Evolutionary conservation across 208 protist genomes (phyloP).

Genomic region (Acanthamoeba healyi): DNA sequence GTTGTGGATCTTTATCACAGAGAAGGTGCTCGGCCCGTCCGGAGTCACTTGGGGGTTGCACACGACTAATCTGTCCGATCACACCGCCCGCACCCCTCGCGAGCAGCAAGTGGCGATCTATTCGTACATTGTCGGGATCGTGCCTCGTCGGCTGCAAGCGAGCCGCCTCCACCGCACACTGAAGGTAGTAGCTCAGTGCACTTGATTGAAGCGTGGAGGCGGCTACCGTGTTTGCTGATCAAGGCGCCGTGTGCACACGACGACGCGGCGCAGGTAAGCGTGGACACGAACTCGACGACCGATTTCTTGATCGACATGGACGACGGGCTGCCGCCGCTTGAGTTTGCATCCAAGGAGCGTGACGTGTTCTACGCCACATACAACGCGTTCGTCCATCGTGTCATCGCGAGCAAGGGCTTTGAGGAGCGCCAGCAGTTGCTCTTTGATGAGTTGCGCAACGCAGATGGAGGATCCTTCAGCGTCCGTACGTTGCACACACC

Average conservation of each 20-base stretch:
- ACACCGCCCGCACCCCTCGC: background rate
- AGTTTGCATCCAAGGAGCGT: background rate
- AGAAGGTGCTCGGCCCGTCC: background rate
- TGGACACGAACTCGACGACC: background rate
- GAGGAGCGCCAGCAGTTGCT: background rate
- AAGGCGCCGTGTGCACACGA: background rate
- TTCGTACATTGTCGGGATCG: slow-evolving; percentile 18
- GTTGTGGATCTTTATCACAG: background rate
- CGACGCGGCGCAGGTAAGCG: background rate
- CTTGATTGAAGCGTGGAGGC: background rate
- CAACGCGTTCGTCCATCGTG: background rate
- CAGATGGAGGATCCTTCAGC: background rate
- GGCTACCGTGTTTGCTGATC: too few relatives aligned
- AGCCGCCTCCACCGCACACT: background rate
- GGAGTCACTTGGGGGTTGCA: background rate
- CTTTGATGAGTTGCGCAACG: background rate
- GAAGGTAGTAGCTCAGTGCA: background rate
- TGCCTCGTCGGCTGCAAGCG: background rate
- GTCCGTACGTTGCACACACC: too few relatives aligned
- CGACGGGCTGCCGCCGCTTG: background rate
- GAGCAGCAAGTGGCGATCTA: slow-evolving; percentile 4
- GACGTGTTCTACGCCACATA: slow-evolving; percentile 17
- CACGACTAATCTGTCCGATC: background rate
- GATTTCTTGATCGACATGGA: slow-evolving; percentile 4
- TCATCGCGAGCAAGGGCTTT: background rate